Conservation (phyloP, 2,329 filamentous ascomycete species). For the Aspergillus proliferans region DNA sequence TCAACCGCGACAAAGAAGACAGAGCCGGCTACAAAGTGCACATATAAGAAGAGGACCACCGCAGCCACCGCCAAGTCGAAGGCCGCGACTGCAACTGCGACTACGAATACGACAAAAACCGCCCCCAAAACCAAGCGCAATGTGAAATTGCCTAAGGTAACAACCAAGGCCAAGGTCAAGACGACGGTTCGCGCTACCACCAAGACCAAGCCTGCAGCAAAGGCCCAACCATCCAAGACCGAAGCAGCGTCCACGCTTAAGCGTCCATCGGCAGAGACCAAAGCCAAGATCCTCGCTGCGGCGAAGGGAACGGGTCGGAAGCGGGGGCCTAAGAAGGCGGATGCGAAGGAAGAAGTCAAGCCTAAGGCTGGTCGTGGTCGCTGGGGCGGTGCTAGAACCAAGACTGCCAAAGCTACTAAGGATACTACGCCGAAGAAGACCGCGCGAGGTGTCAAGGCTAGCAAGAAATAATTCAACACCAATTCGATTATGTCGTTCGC, state of each 20-base stretch:
- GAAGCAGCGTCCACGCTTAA: conserved; percentile 19
- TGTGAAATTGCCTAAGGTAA: conserved; percentile 25
- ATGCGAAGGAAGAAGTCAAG: not conserved
- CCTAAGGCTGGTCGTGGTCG: not conserved
- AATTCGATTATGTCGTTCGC: no score
- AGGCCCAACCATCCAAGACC: conserved; percentile 10
- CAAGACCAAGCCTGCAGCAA: conserved; percentile 3
- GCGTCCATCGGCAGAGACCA: conserved; percentile 24
- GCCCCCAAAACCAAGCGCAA: conserved; percentile 13
- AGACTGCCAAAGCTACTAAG: not conserved
- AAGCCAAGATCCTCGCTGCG: conserved; percentile 22
- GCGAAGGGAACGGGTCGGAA: conserved; percentile 17
- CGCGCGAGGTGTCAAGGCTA: not conserved
- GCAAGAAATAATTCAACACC: not conserved
- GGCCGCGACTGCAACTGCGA: not conserved
- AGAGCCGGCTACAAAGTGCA: conserved; percentile 13
- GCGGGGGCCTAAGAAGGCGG: conserved; percentile 7
- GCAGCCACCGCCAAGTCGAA: conserved; percentile 12
- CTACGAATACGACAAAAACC: conserved; percentile 6
- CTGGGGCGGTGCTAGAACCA: not conserved
- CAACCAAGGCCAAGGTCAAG: conserved; percentile 22
- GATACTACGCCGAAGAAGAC: not conserved
- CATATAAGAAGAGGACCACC: conserved; percentile 9
- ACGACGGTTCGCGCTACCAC: conserved; percentile 15
- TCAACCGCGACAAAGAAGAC: conserved; percentile 10